Conservation (phyloP, 2,329 filamentous ascomycete genomes). For the Aspergillus sp. region DNA sequence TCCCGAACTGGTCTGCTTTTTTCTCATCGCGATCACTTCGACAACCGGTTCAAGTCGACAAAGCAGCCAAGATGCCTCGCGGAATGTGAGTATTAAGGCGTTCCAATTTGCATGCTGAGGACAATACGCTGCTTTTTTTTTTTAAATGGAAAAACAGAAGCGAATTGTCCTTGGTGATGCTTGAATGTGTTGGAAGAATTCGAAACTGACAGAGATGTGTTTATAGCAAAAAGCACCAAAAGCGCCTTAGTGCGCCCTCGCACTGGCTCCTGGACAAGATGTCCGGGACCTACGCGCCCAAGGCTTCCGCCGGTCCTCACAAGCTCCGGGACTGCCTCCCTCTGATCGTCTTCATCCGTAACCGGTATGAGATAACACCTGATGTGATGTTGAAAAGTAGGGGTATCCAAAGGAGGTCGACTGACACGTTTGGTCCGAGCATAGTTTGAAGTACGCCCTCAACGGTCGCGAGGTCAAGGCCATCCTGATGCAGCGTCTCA, state of each 20-base stretch:
- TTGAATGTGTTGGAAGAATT: not conserved
- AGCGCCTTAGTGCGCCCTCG: conserved; percentile 97
- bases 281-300: conserved; percentile 72
- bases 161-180: not conserved
- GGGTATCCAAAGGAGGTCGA: not conserved
- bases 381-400: not conserved
- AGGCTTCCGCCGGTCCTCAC: conserved; percentile 80
- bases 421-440: conserved; percentile 23
- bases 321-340: conserved; percentile 99
- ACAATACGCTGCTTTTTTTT: not conserved
- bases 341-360: conserved; percentile 94
- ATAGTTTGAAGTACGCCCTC: conserved; percentile 98
- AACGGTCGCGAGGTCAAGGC: conserved; percentile 96
- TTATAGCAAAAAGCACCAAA: conserved; percentile 95
- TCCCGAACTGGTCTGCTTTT: conserved; percentile 14
- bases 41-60: conserved; percentile 34
- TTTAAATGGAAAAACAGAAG: conserved; percentile 1
- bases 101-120: not conserved
- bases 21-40: conserved; percentile 26
- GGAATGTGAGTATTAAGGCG: conserved; percentile 46
- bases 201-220: conserved; percentile 22
- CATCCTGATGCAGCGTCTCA: conserved; percentile 98
- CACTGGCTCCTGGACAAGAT: conserved; percentile 99
- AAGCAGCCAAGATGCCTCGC: conserved; percentile 45
- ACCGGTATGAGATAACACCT: conserved; percentile 40